A percentile compares a stretch with the other conserved stretches of the same genome.
Evolutionary conservation across 768 basidiomycete species (phyloP).

Genomic region (Boletellus emodensis): DNA sequence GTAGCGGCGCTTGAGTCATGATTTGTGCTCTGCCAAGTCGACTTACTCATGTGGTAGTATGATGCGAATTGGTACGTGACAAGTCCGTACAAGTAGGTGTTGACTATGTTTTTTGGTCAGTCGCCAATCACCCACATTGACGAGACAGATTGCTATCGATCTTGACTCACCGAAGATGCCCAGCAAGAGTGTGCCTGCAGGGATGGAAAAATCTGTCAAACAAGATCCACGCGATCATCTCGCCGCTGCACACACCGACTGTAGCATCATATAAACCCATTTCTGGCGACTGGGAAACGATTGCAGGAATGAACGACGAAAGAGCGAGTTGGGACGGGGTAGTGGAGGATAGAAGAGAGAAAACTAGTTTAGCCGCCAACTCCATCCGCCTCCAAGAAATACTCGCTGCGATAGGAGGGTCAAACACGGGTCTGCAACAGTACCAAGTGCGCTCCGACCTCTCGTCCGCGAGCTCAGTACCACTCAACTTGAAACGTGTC

Average conservation of each 20-base stretch:
- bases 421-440: too few relatives aligned
- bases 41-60: slow-evolving; percentile 29
- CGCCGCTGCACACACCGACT: slow-evolving; percentile 3
- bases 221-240: too few relatives aligned
- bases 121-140: neutral
- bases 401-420: too few relatives aligned
- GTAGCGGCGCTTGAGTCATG: neutral
- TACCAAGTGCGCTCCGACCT: too few relatives aligned
- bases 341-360: too few relatives aligned
- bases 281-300: neutral
- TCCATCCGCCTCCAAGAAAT: too few relatives aligned
- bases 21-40: neutral
- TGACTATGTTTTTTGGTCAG: slow-evolving; percentile 10
- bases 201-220: neutral
- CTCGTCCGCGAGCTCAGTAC: too few relatives aligned
- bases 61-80: slow-evolving; percentile 41
- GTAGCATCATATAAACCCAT: slow-evolving; percentile 6
- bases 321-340: too few relatives aligned
- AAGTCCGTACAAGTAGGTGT: slow-evolving; percentile 36
- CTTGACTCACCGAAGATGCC: slow-evolving; percentile 21
- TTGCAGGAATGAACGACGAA: too few relatives aligned
- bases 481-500: too few relatives aligned
- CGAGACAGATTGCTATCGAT: neutral
- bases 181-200: slow-evolving; percentile 17
- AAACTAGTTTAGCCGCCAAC: too few relatives aligned